Evolutionary conservation across 768 basidiomycete genomes (phyloP), one percentile per base, ranked within the genome.

Genomic region (Rhodotorula taiwanensis): DNA sequence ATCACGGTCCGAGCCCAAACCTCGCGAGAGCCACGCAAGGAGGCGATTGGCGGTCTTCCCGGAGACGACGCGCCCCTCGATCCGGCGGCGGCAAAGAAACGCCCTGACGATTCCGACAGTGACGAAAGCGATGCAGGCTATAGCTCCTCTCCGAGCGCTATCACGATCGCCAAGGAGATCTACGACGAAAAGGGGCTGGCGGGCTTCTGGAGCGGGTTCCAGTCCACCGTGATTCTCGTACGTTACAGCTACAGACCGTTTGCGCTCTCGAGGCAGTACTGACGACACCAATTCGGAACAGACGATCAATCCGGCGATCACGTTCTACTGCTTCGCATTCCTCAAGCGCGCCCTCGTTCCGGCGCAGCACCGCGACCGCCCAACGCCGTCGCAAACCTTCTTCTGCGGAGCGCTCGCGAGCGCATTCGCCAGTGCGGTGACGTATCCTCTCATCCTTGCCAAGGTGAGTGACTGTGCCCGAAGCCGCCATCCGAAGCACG

Each of bases 171-270:
- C 11, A 74, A 75, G 62, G 73, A 73, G 18, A 81, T 84, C 13
- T 82, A 82, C 69, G 52, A 71, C 2, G 79, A 82, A 55, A 72
- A 80, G 23, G 84, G 83, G 0, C 54, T 83, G 27, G 52, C 66
- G 33, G 83, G 83, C 2, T 84, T 84, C 70, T 84, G 83, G 83
- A 76, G 78, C 72, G 83, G 83, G 0, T 83, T 83, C 74, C 74
- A 78, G 52, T 80, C 79, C 7, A 79, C 81, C 3, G 73, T 80
- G 16, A 69, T 83, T 3, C 73, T 83, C 6, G 67, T 68, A 36
- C 16, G 59, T 53, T 27, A 44, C 43, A 44, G 59, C 47, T 27
- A 44, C 43, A 44, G 20, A 8, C 23, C 20, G 43, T 44, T 21
- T 21, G 11, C 36, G 11, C 20, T 44, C 8, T n/a, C 15, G 23